Percentiles rank a stretch among this genome's conserved stretches.
Conservation (phyloP, 352 stramenopile species). For the Pythium insidiosum region DNA sequence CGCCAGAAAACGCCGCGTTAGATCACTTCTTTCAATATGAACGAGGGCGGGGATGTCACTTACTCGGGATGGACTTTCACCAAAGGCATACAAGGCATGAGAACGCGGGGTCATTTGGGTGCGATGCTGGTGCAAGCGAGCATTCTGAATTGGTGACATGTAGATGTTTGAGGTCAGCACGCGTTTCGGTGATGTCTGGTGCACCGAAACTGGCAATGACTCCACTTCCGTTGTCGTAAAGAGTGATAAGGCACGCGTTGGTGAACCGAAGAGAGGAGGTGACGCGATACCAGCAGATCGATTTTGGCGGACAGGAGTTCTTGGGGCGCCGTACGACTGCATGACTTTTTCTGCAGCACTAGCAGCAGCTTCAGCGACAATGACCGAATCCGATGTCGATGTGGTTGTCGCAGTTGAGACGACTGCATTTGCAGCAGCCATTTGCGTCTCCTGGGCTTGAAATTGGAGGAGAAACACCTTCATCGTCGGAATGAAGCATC, state of each 20-base stretch:
- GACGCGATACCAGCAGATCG: conserved; percentile 11
- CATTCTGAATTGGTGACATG: conserved; percentile 79
- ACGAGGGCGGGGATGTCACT: too few relatives aligned
- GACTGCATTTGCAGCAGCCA: conserved; percentile 60
- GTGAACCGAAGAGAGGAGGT: conserved; percentile 35
- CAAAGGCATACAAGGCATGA: conserved; percentile 80
- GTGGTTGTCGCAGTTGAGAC: conserved; percentile 36
- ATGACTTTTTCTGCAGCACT: conserved; percentile 61
- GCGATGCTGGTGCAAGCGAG: conserved; percentile 52
- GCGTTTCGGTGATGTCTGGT: conserved; percentile 75
- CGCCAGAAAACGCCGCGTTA: neutral
- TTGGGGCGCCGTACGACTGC: conserved; percentile 27
- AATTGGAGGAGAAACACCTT: conserved; percentile 85
- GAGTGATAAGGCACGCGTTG: conserved; percentile 26
- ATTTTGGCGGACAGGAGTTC: conserved; percentile 28
- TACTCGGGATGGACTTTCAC: conserved; percentile 77
- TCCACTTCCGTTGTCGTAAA: conserved; percentile 71
- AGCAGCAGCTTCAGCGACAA: conserved; percentile 65
- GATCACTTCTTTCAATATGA: too few relatives aligned
- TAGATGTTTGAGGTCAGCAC: conserved; percentile 78
- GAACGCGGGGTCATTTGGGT: conserved; percentile 68
- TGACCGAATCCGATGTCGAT: conserved; percentile 69
- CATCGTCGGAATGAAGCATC: conserved; percentile 75
- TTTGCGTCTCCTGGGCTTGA: conserved; percentile 74
- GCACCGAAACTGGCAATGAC: conserved; percentile 64